Conservation (phyloP, 768 basidiomycete species). For the Dendrothele bispora region DNA sequence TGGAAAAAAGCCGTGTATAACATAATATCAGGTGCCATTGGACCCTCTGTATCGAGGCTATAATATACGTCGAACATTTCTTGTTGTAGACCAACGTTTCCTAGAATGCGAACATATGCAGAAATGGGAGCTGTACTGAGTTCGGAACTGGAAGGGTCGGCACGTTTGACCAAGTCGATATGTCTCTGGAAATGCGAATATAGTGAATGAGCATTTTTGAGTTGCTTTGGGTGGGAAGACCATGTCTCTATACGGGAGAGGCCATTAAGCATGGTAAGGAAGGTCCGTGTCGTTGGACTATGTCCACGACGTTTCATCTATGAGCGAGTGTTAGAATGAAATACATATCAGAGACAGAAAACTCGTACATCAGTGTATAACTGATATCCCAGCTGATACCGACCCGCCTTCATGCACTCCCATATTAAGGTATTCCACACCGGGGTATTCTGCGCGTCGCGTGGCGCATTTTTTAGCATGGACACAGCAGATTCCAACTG, state of each 20-base stretch:
- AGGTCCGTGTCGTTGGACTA: slow-evolving; percentile 66
- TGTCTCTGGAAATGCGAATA: slow-evolving; percentile 59
- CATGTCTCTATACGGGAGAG: slow-evolving; percentile 63
- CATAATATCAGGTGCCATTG: slow-evolving; percentile 56
- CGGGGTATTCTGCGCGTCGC: slow-evolving; percentile 70
- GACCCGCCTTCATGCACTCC: slow-evolving; percentile 55
- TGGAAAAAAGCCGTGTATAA: slow-evolving; percentile 70
- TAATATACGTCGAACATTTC: slow-evolving; percentile 78
- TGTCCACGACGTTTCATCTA: slow-evolving; percentile 89
- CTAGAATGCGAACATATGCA: slow-evolving; percentile 68
- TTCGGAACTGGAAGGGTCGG: slow-evolving; percentile 46
- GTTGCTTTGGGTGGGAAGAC: slow-evolving; percentile 56
- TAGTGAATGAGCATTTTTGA: slow-evolving; percentile 57
- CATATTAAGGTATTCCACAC: slow-evolving; percentile 83
- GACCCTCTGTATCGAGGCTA: slow-evolving; percentile 61
- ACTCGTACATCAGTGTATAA: slow-evolving; percentile 65
- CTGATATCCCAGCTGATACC: slow-evolving; percentile 60
- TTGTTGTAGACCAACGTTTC: slow-evolving; percentile 56
- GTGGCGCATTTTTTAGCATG: slow-evolving; percentile 67
- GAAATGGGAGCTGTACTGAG: slow-evolving; percentile 50
- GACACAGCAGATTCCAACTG: slow-evolving; percentile 62
- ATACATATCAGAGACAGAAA: slow-evolving; percentile 1
- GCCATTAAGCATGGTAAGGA: slow-evolving; percentile 67
- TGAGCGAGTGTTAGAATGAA: slow-evolving; percentile 1
- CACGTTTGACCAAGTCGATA: slow-evolving; percentile 45